Evolutionary conservation across 352 stramenopile genomes (phyloP).

Genomic region (Phytopythium aichiense): DNA sequence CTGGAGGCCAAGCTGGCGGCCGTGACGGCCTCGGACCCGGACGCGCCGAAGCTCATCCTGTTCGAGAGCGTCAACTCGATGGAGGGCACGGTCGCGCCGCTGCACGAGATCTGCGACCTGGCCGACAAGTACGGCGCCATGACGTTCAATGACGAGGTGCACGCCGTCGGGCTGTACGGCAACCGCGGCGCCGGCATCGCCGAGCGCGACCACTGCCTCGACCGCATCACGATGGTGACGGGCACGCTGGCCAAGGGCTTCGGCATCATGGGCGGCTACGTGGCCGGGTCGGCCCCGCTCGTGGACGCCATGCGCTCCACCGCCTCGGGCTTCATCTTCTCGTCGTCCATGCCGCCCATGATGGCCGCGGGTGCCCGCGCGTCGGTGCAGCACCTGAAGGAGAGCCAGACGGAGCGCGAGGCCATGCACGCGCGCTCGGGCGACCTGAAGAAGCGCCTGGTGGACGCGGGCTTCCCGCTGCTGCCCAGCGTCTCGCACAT

Average conservation of each 20-base stretch:
- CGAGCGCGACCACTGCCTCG: constrained; percentile 82
- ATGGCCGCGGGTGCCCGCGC: constrained; percentile 77
- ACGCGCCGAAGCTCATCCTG: constrained; percentile 77
- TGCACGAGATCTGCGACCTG: constrained; percentile 83
- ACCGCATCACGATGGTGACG: constrained; percentile 89
- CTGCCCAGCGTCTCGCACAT: constrained; percentile 88
- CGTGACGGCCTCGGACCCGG: constrained; percentile 41
- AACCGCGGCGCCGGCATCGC: constrained; percentile 81
- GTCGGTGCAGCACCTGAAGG: constrained; percentile 81
- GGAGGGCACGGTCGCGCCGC: constrained; percentile 80
- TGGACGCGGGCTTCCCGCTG: constrained; percentile 81
- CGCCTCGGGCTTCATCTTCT: constrained; percentile 89
- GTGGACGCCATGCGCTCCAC: constrained; percentile 88
- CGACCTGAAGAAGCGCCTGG: constrained; percentile 80
- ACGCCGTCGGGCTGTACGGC: constrained; percentile 87
- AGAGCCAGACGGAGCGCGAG: constrained; percentile 76
- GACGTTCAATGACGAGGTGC: constrained; percentile 91
- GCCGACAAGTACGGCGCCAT: constrained; percentile 91
- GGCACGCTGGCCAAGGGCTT: constrained; percentile 89
- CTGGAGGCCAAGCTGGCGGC: constrained; percentile 75
- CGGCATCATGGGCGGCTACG: constrained; percentile 90
- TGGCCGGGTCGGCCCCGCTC: constrained; percentile 77
- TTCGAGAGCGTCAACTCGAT: constrained; percentile 89
- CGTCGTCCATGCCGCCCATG: constrained; percentile 86
- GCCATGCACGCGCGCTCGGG: constrained; percentile 82